Conservation (phyloP, 768 basidiomycete species). For the Kwoniella bestiolae region DNA sequence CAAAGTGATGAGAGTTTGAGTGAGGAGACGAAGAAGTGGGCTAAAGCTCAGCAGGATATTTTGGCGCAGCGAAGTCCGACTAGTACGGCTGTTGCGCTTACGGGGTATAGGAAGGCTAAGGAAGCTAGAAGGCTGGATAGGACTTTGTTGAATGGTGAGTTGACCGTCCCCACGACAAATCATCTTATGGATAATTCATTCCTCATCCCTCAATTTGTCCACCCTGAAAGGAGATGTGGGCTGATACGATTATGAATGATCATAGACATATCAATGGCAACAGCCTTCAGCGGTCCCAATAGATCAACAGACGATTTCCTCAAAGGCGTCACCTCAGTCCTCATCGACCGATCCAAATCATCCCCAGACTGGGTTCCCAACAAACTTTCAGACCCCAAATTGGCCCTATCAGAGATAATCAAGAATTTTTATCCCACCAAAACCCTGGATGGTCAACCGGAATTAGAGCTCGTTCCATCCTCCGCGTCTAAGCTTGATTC, state of each 20-base stretch:
- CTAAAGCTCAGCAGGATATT: slow-evolving; percentile 67
- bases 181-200: no score
- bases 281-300: slow-evolving; percentile 69
- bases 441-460: slow-evolving; percentile 14
- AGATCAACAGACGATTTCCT: slow-evolving; percentile 68
- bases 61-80: slow-evolving; percentile 82
- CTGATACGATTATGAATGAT: neutral
- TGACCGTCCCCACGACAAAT: neutral
- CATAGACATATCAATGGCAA: slow-evolving; percentile 74
- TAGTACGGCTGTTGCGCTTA: slow-evolving; percentile 84
- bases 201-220: no score
- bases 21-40: slow-evolving; percentile 71
- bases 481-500: slow-evolving; percentile 42
- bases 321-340: slow-evolving; percentile 75
- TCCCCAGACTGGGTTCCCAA: slow-evolving; percentile 71
- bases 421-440: slow-evolving; percentile 72
- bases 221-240: neutral
- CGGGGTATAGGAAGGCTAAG: slow-evolving; percentile 75
- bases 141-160: slow-evolving; percentile 70
- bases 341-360: slow-evolving; percentile 61
- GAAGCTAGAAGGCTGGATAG: slow-evolving; percentile 65
- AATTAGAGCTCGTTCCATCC: slow-evolving; percentile 33
- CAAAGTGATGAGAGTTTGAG: slow-evolving; percentile 56
- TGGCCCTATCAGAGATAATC: slow-evolving; percentile 65
- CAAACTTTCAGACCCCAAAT: slow-evolving; percentile 62